A percentile compares a stretch with the other conserved stretches of the same genome.
These are phyloP conservation scores for Penicillium rolfsii DNA, from an alignment of 2,329 filamentous ascomycete genomes.

Conservation along the genomic window DNA sequence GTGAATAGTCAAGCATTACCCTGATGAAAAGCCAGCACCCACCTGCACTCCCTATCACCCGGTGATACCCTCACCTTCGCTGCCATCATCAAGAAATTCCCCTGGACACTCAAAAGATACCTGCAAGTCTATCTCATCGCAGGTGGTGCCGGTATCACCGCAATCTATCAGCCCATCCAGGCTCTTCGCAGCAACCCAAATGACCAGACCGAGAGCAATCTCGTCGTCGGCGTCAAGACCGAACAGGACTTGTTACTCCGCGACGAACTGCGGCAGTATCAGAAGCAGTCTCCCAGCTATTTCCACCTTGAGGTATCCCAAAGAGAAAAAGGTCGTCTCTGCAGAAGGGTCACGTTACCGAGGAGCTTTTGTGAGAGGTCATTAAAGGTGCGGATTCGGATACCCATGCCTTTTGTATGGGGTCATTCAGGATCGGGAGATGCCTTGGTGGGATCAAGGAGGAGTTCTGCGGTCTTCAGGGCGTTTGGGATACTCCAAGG, in stretches of 20 bases:
- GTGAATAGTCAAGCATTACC: conserved; percentile 70
- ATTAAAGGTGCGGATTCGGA: conserved; percentile 47
- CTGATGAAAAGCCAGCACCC: conserved; percentile 63
- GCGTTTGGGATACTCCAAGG: conserved; percentile 61
- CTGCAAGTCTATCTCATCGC: conserved; percentile 67
- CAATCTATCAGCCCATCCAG: conserved; percentile 66
- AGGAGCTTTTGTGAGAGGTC: conserved; percentile 58
- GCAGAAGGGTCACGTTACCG: conserved; percentile 62
- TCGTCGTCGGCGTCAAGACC: conserved; percentile 69
- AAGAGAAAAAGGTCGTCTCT: conserved; percentile 43
- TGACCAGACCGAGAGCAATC: conserved; percentile 65
- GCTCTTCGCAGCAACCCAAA: conserved; percentile 64
- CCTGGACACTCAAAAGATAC: conserved; percentile 55
- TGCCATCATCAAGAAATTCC: conserved; percentile 57
- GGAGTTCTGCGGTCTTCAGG: conserved; percentile 55
- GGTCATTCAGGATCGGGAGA: conserved; percentile 70
- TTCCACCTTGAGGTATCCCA: conserved; percentile 58
- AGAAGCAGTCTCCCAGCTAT: conserved; percentile 55
- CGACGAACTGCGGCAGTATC: conserved; percentile 59
- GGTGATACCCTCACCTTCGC: conserved; percentile 65
- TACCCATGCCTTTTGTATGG: conserved; percentile 60
- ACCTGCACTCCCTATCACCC: conserved; percentile 67
- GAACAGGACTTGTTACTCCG: conserved; percentile 64
- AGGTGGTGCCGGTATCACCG: conserved; percentile 73
- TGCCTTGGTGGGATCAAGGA: conserved; percentile 36